Conservation (phyloP, 164 flowering plant species). For the Euptelea pleiosperma region DNA sequence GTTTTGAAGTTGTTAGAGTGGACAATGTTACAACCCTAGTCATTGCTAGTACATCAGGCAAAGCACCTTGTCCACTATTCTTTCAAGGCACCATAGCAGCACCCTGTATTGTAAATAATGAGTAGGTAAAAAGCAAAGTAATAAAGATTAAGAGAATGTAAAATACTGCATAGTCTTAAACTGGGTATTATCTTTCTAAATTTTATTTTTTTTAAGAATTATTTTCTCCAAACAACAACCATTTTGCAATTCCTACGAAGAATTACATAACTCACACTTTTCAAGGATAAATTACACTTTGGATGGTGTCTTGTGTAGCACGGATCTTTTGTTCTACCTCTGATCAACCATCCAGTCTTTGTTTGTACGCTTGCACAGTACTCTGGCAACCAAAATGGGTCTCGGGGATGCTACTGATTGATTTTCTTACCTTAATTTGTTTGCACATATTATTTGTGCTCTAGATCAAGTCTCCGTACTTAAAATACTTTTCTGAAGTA, state of each 20-base stretch:
- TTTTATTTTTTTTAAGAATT: no score
- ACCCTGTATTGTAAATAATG: no score
- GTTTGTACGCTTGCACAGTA: neutral
- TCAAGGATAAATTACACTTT: neutral
- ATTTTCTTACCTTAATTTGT: neutral
- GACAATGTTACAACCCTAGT: no score
- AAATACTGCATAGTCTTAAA: neutral
- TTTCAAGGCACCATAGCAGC: no score
- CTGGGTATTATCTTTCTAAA: no score
- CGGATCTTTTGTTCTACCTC: neutral
- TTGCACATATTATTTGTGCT: no score
- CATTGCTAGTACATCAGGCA: no score
- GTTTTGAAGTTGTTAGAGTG: no score
- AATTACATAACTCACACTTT: neutral
- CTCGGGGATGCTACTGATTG: neutral
- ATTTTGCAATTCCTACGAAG: neutral
- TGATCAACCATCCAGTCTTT: neutral
- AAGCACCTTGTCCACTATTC: no score
- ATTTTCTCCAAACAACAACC: no score
- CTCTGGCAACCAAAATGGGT: neutral
- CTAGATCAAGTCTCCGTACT: no score
- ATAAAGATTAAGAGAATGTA: neutral
- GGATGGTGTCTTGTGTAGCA: neutral
- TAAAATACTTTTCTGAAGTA: neutral
- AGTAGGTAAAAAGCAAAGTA: neutral